Base-by-base conservation (phyloP, 306 rosid genomes). In the Trifolium pratense region DNA sequence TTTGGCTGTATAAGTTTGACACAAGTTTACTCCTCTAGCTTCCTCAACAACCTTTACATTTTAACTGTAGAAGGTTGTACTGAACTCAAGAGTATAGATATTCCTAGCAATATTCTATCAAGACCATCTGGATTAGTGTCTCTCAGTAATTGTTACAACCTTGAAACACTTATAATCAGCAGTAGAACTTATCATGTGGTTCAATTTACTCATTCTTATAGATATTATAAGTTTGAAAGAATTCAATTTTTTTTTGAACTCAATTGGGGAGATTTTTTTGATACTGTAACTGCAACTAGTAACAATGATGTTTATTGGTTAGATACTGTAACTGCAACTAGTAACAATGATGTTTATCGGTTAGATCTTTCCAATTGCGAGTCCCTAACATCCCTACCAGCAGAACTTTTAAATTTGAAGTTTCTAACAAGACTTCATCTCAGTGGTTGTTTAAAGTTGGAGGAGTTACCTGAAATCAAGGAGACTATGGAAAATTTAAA, bases 361-460 rank as follows among this genome's bases (percentile, higher is more conserved):
- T 66, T 79, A 17, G 83, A 79, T 58, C 46, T 73, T 48, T 73
- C 75, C 3, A 0, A 48, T 10, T 79, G 83, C 37, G 21, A 48
- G 29, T 79, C 83, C 66, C 79, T 79, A 9, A 32, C 13, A 40
- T 9, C 14, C 45, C 3, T 40, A 40, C 45, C 45, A 40, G 14
- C 42, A 8, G 42, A 37, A 37, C 12, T 37, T 37, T 37, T 37
- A 2, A 37, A 40, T 40, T 40, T 9, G 14, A 40, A 40, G 11
- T 2, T 11, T 10, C 16, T 45, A 1, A 14, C 2, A 5, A 1
- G 15, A 16, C 3, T 2, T 51, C 21, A 0, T 37, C 3, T 32
- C 4, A 0, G 18, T 65, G 18, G 13, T 21, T 65, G 70, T 21
- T 39, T 15, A 20, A 65, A 65, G 2, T 39, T 65, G 53, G 53